A percentile compares a stretch with the other conserved stretches of the same genome.
Conservation (phyloP, 1,139 yeast species). For the Suhomyces choctaworum region DNA sequence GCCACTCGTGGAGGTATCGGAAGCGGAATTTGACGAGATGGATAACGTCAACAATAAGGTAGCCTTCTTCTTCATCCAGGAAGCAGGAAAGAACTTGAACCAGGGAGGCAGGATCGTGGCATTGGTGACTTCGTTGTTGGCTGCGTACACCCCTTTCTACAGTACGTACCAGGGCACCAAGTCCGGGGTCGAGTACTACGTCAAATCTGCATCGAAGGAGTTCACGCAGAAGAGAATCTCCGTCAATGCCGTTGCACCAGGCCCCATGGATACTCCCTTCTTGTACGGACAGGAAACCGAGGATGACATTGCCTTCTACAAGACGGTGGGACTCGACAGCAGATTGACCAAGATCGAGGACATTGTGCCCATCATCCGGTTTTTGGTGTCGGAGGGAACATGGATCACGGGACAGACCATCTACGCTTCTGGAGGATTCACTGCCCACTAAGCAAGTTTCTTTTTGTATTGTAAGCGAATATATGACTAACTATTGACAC, state of each 20-base stretch:
- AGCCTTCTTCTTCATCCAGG: slow-evolving; percentile 62
- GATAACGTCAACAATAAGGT: slow-evolving; percentile 54
- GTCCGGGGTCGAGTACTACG: slow-evolving; percentile 60
- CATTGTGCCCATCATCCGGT: slow-evolving; percentile 62
- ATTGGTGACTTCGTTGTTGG: slow-evolving; percentile 62
- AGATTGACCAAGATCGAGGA: slow-evolving; percentile 60
- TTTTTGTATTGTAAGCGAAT: not conserved
- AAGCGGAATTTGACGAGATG: slow-evolving; percentile 57
- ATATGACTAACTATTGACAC: slow-evolving; percentile 3
- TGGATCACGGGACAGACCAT: slow-evolving; percentile 75
- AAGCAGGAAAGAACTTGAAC: slow-evolving; percentile 52
- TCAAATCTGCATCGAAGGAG: slow-evolving; percentile 60
- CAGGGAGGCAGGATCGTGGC: slow-evolving; percentile 56
- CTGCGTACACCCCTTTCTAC: slow-evolving; percentile 63
- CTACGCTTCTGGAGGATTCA: slow-evolving; percentile 49
- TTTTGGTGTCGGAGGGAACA: slow-evolving; percentile 62
- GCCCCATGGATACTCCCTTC: slow-evolving; percentile 74
- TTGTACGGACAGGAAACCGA: slow-evolving; percentile 60
- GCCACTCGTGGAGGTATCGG: slow-evolving; percentile 49
- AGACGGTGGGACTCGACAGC: slow-evolving; percentile 46
- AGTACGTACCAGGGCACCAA: slow-evolving; percentile 61
- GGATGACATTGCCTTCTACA: slow-evolving; percentile 55
- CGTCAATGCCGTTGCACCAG: slow-evolving; percentile 64
- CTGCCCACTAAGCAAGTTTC: not conserved
- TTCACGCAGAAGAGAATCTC: slow-evolving; percentile 48